These are phyloP conservation scores for Neurospora sp. DNA, from an alignment of 495 filamentous ascomycete genomes.

Conservation along the genomic window DNA sequence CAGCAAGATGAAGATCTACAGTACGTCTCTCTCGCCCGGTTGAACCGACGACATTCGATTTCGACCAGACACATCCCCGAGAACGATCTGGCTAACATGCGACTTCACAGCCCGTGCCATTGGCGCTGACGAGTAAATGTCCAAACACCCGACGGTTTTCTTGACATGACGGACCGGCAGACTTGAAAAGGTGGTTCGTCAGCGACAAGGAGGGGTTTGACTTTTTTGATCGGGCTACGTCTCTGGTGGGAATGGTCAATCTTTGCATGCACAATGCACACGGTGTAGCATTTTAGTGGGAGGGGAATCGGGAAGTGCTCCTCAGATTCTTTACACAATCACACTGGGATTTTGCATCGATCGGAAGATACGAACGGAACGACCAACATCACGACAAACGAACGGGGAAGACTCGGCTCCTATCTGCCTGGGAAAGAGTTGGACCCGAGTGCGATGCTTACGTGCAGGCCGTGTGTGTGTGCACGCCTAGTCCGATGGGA, in stretches of 20 bases:
- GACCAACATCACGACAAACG: not conserved
- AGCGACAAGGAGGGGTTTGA: conserved; percentile 23
- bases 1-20: conserved; percentile 98
- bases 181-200: conserved; percentile 15
- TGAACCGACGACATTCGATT: not conserved
- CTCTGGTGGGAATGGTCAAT: conserved; percentile 20
- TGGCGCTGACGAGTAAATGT: conserved; percentile 45
- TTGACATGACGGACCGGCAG: conserved; percentile 19
- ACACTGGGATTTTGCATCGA: conserved; percentile 18
- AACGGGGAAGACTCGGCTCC: not conserved
- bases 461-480: not conserved
- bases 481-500: not conserved
- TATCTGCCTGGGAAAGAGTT: not conserved
- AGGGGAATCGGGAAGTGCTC: conserved; percentile 27
- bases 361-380: not conserved
- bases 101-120: conserved; percentile 46
- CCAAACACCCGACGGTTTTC: conserved; percentile 14
- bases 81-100: conserved; percentile 25
- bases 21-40: conserved; percentile 41
- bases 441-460: not conserved
- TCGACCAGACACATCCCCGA: not conserved
- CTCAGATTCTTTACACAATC: conserved; percentile 18
- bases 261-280: conserved; percentile 5
- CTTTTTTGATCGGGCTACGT: conserved; percentile 23
- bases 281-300: not conserved